Conservation (phyloP, 2,329 filamentous ascomycete species). For the Cadophora luteo-olivacea region DNA sequence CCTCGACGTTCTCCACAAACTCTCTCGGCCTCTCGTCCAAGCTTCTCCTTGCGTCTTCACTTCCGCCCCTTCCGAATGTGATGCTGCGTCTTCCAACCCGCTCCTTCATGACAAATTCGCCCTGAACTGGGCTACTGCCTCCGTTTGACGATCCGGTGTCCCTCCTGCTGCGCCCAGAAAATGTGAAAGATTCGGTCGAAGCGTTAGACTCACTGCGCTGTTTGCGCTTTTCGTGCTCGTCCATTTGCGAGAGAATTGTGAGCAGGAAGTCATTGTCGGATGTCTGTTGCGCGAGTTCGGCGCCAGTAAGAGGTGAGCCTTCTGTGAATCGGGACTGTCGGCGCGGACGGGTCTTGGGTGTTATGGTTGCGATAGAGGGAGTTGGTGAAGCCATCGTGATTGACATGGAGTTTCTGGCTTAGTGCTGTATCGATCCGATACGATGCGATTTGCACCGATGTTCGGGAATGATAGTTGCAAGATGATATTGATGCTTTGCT, state of each 20-base stretch:
- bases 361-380: constrained; percentile 12
- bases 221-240: constrained; percentile 30
- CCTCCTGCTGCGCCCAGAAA: neutral
- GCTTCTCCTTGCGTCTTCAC: constrained; percentile 22
- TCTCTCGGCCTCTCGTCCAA: constrained; percentile 29
- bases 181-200: constrained; percentile 25
- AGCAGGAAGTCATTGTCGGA: constrained; percentile 18
- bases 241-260: constrained; percentile 33
- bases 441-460: constrained; percentile 8
- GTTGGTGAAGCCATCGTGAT: constrained; percentile 9
- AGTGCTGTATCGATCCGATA: neutral
- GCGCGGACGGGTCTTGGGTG: constrained; percentile 12
- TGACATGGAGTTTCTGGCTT: neutral
- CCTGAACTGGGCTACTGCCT: constrained; percentile 4
- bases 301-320: constrained; percentile 20
- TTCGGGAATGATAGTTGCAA: neutral
- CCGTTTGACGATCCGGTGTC: constrained; percentile 1
- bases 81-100: constrained; percentile 26
- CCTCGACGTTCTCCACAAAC: constrained; percentile 23
- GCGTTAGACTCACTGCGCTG: constrained; percentile 25
- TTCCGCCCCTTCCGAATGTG: constrained; percentile 23
- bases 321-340: constrained; percentile 28
- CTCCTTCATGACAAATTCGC: constrained; percentile 22
- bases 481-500: constrained; percentile 4
- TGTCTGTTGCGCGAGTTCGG: constrained; percentile 19